Percentiles rank a stretch among this genome's conserved stretches.
phyloP scores from a whole-genome alignment of 2,329 filamentous ascomycete species.

The Dothideomycetes sp. region DNA sequence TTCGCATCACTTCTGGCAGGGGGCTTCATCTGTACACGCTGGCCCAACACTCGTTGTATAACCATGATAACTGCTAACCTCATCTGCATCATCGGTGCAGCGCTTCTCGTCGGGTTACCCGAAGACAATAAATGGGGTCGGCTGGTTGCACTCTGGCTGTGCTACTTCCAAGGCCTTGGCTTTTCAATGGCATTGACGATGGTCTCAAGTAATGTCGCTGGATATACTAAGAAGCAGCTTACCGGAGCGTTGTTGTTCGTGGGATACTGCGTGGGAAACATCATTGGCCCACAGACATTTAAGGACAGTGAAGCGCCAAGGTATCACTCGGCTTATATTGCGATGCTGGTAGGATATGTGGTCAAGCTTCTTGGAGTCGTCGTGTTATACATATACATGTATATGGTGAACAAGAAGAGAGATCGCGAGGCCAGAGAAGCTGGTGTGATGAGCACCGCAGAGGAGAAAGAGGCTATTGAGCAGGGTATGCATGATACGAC shows the following conservation, averaged over 20 bases:
- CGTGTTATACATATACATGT: slow-evolving; percentile 46
- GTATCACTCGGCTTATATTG: slow-evolving; percentile 40
- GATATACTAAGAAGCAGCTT: slow-evolving; percentile 45
- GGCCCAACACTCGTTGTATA: slow-evolving; percentile 39
- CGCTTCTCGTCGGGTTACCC: slow-evolving; percentile 41
- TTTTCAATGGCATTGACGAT: slow-evolving; percentile 45
- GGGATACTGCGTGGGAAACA: slow-evolving; percentile 42
- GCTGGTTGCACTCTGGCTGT: slow-evolving; percentile 47
- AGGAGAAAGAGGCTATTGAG: slow-evolving; percentile 42
- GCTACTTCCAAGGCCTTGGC: slow-evolving; percentile 42
- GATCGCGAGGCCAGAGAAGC: slow-evolving; percentile 33
- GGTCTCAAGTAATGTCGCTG: slow-evolving; percentile 41
- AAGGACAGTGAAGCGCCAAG: slow-evolving; percentile 36
- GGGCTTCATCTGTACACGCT: slow-evolving; percentile 42
- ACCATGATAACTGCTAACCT: slow-evolving; percentile 47
- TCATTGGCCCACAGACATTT: slow-evolving; percentile 39
- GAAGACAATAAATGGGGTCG: slow-evolving; percentile 44
- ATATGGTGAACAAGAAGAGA: slow-evolving; percentile 40
- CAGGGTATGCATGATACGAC: slow-evolving; percentile 45
- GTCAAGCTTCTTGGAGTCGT: slow-evolving; percentile 41
- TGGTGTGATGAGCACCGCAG: slow-evolving; percentile 24
- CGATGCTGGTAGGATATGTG: slow-evolving; percentile 46
- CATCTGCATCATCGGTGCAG: slow-evolving; percentile 44
- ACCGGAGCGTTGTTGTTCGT: slow-evolving; percentile 41
- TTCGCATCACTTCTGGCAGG: slow-evolving; percentile 42